phyloP scores from a whole-genome alignment of 352 stramenopile genomes.

The Globisporangium irregulare region DNA sequence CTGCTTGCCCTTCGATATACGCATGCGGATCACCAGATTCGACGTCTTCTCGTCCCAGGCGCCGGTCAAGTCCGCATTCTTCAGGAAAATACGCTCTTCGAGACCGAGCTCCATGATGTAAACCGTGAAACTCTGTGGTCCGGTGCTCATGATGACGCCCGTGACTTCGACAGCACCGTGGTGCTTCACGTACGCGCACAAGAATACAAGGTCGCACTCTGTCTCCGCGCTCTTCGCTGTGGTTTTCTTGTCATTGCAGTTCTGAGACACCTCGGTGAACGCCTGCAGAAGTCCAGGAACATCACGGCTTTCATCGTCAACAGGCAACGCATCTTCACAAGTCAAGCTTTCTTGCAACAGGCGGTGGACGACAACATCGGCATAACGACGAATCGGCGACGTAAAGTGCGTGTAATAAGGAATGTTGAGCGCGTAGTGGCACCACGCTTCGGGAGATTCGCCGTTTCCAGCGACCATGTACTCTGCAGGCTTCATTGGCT shows the following conservation, averaged over 20 bases:
- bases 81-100: slow-evolving; percentile 63
- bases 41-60: slow-evolving; percentile 51
- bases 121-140: slow-evolving; percentile 75
- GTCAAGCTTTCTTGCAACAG: slow-evolving; percentile 55
- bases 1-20: slow-evolving; percentile 1
- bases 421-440: slow-evolving; percentile 97
- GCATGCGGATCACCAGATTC: slow-evolving; percentile 35
- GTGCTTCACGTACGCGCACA: slow-evolving; percentile 76
- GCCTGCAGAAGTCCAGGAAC: slow-evolving; percentile 32
- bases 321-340: slow-evolving; percentile 8
- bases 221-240: slow-evolving; percentile 79
- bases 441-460: slow-evolving; percentile 71
- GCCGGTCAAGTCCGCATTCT: slow-evolving; percentile 35
- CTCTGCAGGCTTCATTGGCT: slow-evolving; percentile 93
- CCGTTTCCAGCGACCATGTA: slow-evolving; percentile 89
- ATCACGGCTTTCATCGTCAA: slow-evolving; percentile 11
- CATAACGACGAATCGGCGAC: slow-evolving; percentile 95
- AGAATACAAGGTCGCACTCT: slow-evolving; percentile 72
- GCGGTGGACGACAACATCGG: slow-evolving; percentile 78
- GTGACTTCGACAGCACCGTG: slow-evolving; percentile 57
- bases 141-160: slow-evolving; percentile 68
- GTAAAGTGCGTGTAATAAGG: slow-evolving; percentile 99
- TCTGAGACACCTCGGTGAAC: slow-evolving; percentile 51
- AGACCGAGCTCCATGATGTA: slow-evolving; percentile 72
- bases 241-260: slow-evolving; percentile 88